These are phyloP conservation scores for Xylaria sp. DNA, from an alignment of 2,329 filamentous ascomycete species.

Conservation along the genomic window DNA sequence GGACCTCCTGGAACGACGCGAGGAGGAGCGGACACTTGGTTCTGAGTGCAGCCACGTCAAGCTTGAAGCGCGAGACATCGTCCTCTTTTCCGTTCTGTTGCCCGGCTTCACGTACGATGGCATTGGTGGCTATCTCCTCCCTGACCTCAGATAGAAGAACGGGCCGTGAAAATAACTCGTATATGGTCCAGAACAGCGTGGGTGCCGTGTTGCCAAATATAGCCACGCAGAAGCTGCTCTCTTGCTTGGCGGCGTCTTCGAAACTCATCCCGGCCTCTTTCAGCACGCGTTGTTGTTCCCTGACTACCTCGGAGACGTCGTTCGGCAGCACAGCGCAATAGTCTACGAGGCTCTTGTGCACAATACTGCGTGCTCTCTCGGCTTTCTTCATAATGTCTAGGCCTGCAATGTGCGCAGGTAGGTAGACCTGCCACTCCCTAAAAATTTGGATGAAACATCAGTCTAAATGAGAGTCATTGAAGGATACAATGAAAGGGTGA, in stretches of 20 bases:
- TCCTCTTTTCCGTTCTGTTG: not conserved
- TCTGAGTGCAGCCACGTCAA: not conserved
- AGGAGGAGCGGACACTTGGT: not conserved
- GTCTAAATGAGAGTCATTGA: not conserved
- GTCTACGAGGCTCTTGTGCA: not conserved
- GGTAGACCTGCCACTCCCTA: not conserved
- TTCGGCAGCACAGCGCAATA: not conserved
- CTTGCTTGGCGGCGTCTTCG: not conserved
- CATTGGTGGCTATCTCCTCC: not conserved
- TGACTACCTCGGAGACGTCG: not conserved
- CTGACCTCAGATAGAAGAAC: not conserved
- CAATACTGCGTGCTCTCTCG: not conserved
- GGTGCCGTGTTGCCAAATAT: not conserved
- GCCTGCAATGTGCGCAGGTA: not conserved
- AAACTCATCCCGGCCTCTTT: not conserved
- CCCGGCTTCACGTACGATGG: not conserved
- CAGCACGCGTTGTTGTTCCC: not conserved
- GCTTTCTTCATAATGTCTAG: not conserved
- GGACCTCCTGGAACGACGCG: not conserved
- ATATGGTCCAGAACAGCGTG: not conserved
- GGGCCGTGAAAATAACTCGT: not conserved
- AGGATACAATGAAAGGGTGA: not conserved
- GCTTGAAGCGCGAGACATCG: not conserved
- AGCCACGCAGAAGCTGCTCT: not conserved
- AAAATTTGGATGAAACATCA: not conserved